These are phyloP conservation scores for Suhomyces sp. DNA, from an alignment of 805 yeast species.

Conservation along the genomic window DNA sequence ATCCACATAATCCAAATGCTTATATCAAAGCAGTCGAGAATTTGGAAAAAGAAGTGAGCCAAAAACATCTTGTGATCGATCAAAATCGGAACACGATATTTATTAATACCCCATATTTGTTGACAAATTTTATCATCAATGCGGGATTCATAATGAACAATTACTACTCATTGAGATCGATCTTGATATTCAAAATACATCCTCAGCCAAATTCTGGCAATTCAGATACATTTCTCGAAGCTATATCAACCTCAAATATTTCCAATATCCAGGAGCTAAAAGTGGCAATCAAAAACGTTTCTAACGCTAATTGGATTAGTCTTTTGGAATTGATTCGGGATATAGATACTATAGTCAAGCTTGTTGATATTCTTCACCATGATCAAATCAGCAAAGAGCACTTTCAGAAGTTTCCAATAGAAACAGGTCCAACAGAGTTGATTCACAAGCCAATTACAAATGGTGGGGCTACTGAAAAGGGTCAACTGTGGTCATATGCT, in stretches of 20 bases:
- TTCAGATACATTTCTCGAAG: too few relatives aligned
- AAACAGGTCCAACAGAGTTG: conserved; percentile 25
- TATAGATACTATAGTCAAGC: too few relatives aligned
- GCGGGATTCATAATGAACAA: conserved; percentile 23
- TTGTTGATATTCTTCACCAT: too few relatives aligned
- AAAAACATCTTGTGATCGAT: conserved; percentile 1
- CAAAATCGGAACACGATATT: conserved; percentile 23
- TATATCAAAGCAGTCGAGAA: background rate
- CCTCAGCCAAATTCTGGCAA: too few relatives aligned
- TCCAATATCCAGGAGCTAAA: background rate
- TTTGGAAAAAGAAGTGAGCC: conserved; percentile 7
- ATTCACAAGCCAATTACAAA: too few relatives aligned
- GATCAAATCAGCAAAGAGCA: too few relatives aligned
- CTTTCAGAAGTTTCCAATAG: too few relatives aligned
- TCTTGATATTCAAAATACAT: conserved; percentile 31
- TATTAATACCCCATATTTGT: conserved; percentile 34
- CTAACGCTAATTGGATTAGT: too few relatives aligned
- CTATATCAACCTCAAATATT: background rate
- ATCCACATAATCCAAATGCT: background rate
- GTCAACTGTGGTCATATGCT: conserved; percentile 15
- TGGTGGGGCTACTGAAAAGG: conserved; percentile 11
- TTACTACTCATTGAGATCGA: conserved; percentile 22
- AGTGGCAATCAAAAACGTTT: too few relatives aligned
- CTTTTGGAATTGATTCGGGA: too few relatives aligned
- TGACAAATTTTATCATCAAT: conserved; percentile 30